Evolutionary conservation across 2,329 filamentous ascomycete species (phyloP).

Genomic region (Huntiella abstrusa): DNA sequence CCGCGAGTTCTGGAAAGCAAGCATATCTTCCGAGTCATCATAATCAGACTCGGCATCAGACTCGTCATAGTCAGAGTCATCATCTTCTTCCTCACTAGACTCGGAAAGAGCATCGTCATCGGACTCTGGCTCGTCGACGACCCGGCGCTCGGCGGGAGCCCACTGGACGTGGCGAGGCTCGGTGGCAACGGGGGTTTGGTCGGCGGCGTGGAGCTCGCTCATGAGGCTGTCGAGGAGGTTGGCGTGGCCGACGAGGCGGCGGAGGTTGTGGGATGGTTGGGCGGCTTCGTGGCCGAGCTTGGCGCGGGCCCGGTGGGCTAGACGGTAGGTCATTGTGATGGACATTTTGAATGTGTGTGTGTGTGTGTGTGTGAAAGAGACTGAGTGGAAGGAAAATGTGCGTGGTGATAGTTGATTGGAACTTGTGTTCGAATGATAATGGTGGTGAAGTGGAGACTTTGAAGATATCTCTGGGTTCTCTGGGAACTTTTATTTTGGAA

Average conservation of each 20-base stretch:
- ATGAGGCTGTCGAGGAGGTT: slow-evolving; percentile 95
- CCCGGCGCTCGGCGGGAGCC: slow-evolving; percentile 42
- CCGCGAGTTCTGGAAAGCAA: slow-evolving; percentile 22
- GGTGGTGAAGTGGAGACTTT: background rate
- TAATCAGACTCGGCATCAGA: slow-evolving; percentile 28
- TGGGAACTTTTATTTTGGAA: background rate
- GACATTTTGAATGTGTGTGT: slow-evolving; percentile 43
- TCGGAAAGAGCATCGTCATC: background rate
- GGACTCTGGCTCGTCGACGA: slow-evolving; percentile 18
- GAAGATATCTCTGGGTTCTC: slow-evolving; percentile 1
- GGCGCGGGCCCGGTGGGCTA: slow-evolving; percentile 85
- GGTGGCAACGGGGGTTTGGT: slow-evolving; percentile 93
- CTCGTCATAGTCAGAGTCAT: slow-evolving; percentile 8
- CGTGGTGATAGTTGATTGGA: slow-evolving; percentile 12
- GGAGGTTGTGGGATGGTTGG: slow-evolving; percentile 81
- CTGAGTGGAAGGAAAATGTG: slow-evolving; percentile 13
- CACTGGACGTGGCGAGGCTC: slow-evolving; percentile 82
- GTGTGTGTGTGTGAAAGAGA: slow-evolving; percentile 14
- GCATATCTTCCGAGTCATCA: slow-evolving; percentile 28
- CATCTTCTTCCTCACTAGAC: slow-evolving; percentile 14
- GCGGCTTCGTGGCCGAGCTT: slow-evolving; percentile 91
- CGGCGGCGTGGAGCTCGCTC: slow-evolving; percentile 78
- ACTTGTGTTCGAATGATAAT: background rate
- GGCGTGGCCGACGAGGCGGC: slow-evolving; percentile 89
- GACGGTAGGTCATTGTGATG: slow-evolving; percentile 94